Evolutionary conservation across 2,329 filamentous ascomycete species (phyloP).

Genomic region (Stemphylium beticola): DNA sequence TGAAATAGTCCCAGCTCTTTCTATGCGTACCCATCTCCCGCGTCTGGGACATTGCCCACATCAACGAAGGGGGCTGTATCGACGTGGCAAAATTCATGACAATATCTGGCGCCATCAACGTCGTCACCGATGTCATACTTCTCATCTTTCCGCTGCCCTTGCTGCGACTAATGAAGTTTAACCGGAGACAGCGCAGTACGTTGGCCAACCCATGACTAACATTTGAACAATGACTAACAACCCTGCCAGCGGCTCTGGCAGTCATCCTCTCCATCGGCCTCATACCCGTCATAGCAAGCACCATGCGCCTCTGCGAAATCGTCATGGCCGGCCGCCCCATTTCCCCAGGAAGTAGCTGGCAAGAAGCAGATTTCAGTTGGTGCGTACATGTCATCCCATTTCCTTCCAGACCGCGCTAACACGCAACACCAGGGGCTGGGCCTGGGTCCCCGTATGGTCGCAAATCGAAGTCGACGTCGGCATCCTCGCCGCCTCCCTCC

Average conservation of each 20-base stretch:
- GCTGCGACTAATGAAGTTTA: slow-evolving; percentile 31
- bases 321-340: slow-evolving; percentile 22
- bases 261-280: slow-evolving; percentile 37
- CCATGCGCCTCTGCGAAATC: slow-evolving; percentile 36
- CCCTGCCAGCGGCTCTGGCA: slow-evolving; percentile 26
- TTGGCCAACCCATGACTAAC: slow-evolving; percentile 3
- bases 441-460: slow-evolving; percentile 40
- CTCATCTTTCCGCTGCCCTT: slow-evolving; percentile 35
- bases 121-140: slow-evolving; percentile 31
- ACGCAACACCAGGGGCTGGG: slow-evolving; percentile 21
- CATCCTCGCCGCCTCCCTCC: slow-evolving; percentile 37
- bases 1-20: slow-evolving; percentile 26
- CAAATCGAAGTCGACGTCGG: slow-evolving; percentile 41
- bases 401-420: slow-evolving; percentile 8
- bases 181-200: slow-evolving; percentile 34
- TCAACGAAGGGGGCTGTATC: slow-evolving; percentile 24
- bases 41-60: slow-evolving; percentile 26
- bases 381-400: not conserved
- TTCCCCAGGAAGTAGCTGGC: slow-evolving; percentile 16
- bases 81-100: slow-evolving; percentile 27
- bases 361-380: slow-evolving; percentile 34
- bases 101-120: slow-evolving; percentile 31
- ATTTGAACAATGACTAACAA: not conserved
- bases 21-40: slow-evolving; percentile 28
- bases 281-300: slow-evolving; percentile 35